Evolutionary conservation across 2,329 filamentous ascomycete genomes (phyloP), one percentile per base, ranked within the genome.

Genomic region (Cladophialophora carrionii): DNA sequence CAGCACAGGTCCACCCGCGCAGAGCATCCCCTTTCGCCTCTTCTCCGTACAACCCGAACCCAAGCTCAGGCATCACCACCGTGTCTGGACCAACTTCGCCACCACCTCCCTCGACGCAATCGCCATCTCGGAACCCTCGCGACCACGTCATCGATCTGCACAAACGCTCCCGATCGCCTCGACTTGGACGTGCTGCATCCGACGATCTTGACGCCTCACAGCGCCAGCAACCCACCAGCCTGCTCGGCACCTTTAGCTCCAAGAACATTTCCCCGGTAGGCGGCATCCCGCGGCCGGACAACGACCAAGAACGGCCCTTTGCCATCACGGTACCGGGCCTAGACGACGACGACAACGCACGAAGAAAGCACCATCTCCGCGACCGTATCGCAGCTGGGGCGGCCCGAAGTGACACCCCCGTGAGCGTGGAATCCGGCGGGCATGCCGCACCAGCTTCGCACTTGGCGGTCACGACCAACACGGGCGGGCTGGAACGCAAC

Each of bases 121-220:
- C 31, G 9, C n/a, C 26, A 12, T 29, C 5, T 43, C 63, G 24
- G 51, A 46, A 57, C 8, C 46, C 53, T 31, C 55, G 61, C n/a
- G 46, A 64, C 7, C 75, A 77, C 65, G 72, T 76, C 6, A 68
- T 74, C 53, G 71, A 77, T 31, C 69, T 78, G 4, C 74, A 77
- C 56, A 70, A 77, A 59, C 75, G 76, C 26, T 78, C 76, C 20
- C 75, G 77, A 31, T 77, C 74, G 58, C 77, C 77, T 6, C 73
- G 70, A 26, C 61, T 72, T 9, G 71, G 72, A 8, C 73, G 73
- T 20, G 71, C 71, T 29, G 66, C 68, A 12, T 70, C 71, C 32
- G 71, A 74, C 51, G 62, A 71, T 17, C 20, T 68, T 4, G 70
- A 69, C 34, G 67, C 71, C 9, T 29, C 24, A 17, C 26, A 20